Evolutionary conservation across 371 early-diverging fungal species (phyloP).

Genomic region (Syncephalastrum racemosum): DNA sequence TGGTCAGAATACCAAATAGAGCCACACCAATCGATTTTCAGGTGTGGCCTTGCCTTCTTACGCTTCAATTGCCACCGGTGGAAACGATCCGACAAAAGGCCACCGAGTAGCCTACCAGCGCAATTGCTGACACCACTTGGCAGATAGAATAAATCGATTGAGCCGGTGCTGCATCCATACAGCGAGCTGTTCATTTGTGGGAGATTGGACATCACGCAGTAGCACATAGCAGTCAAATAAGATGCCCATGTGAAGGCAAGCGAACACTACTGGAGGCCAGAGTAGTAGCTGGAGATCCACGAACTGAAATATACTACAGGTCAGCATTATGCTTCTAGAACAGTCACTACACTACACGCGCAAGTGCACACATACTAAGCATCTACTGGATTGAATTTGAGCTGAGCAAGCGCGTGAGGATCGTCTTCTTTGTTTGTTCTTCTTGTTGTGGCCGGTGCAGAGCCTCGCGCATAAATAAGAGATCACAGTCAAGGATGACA

Average conservation of each 20-base stretch:
- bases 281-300: constrained; percentile 21
- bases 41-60: neutral
- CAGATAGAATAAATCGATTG: constrained; percentile 46
- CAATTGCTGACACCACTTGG: constrained; percentile 47
- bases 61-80: constrained; percentile 13
- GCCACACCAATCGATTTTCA: constrained; percentile 18
- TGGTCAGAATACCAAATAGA: constrained; percentile 24
- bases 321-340: neutral
- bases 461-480: constrained; percentile 53
- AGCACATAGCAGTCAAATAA: constrained; percentile 52
- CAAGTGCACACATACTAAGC: neutral
- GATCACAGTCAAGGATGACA: constrained; percentile 28
- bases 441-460: constrained; percentile 16
- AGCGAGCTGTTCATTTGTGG: constrained; percentile 31
- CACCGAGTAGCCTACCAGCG: constrained; percentile 38
- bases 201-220: constrained; percentile 39
- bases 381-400: constrained; percentile 41
- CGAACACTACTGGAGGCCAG: constrained; percentile 14
- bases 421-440: neutral
- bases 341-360: too few relatives aligned
- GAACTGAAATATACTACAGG: constrained; percentile 16
- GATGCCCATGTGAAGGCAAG: constrained; percentile 20
- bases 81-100: constrained; percentile 23
- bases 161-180: constrained; percentile 42
- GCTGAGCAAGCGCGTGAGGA: constrained; percentile 6